These are phyloP conservation scores for Astrocystis sublimbata DNA, from an alignment of 495 filamentous ascomycete species.

Conservation along the genomic window DNA sequence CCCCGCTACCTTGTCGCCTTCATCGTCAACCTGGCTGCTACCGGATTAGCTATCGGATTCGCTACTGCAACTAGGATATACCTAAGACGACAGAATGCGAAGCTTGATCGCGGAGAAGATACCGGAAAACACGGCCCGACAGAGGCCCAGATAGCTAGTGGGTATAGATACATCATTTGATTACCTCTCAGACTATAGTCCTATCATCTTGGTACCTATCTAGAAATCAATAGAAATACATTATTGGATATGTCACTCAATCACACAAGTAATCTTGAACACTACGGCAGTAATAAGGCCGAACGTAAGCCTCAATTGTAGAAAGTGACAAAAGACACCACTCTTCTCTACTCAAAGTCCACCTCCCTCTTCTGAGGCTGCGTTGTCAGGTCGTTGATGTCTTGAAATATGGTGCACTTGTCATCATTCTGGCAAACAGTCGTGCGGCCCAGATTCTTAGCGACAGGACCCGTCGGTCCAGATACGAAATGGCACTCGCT, in stretches of 20 bases:
- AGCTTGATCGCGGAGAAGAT: constrained; percentile 35
- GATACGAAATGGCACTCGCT: constrained; percentile 49
- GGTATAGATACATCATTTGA: constrained; percentile 16
- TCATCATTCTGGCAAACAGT: constrained; percentile 42
- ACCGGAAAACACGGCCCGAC: constrained; percentile 27
- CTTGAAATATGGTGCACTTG: constrained; percentile 18
- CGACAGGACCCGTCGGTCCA: constrained; percentile 54
- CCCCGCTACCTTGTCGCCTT: constrained; percentile 44
- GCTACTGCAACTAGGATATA: constrained; percentile 37
- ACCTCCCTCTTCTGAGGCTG: constrained; percentile 8
- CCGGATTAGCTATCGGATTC: constrained; percentile 37
- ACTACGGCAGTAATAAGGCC: no score
- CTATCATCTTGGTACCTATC: no score
- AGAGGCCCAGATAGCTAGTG: constrained; percentile 23
- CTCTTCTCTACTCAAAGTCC: not conserved
- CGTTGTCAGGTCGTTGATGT: constrained; percentile 14
- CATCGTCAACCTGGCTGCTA: constrained; percentile 31
- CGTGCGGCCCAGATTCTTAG: constrained; percentile 48
- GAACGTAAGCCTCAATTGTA: no score
- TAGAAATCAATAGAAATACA: no score
- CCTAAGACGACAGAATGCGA: constrained; percentile 35
- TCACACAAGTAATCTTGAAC: no score
- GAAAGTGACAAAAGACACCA: no score
- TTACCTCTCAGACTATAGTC: no score
- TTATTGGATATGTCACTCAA: no score